Conservation (phyloP, 331 rosid genomes). For the Pyrus hybrid region DNA sequence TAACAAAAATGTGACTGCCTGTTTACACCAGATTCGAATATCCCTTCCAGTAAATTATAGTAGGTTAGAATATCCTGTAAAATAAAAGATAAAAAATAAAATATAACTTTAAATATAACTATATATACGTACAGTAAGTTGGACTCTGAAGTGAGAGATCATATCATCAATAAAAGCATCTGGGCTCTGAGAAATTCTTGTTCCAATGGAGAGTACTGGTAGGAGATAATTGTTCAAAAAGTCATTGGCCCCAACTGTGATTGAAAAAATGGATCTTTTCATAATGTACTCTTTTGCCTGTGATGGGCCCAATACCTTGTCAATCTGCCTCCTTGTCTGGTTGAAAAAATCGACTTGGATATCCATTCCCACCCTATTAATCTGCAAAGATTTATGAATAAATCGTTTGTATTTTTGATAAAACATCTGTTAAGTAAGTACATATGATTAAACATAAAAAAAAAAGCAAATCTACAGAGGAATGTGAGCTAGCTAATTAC, state of each 20-base stretch:
- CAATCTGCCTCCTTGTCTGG: slow-evolving; percentile 62
- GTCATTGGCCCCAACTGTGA: slow-evolving; percentile 85
- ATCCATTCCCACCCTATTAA: slow-evolving; percentile 87
- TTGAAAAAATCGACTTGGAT: slow-evolving; percentile 77
- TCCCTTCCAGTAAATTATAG: too few species aligned
- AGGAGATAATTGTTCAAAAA: slow-evolving; percentile 86
- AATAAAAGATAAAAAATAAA: background rate
- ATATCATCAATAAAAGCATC: slow-evolving; percentile 60
- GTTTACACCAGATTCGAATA: background rate
- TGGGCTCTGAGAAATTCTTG: slow-evolving; percentile 67
- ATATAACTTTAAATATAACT: background rate
- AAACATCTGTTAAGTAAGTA: background rate
- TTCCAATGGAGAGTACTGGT: slow-evolving; percentile 79
- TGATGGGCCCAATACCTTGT: slow-evolving; percentile 50
- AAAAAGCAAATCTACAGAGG: background rate
- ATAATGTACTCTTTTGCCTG: slow-evolving; percentile 51
- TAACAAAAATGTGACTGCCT: background rate
- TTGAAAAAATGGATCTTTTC: slow-evolving; percentile 66
- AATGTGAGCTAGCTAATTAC: slow-evolving; percentile 27
- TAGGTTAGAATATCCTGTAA: background rate
- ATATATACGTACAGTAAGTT: slow-evolving; percentile 47
- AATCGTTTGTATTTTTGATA: background rate
- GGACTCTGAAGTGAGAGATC: slow-evolving; percentile 57
- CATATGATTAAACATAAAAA: background rate
- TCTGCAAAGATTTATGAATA: slow-evolving; percentile 25